These are phyloP conservation scores for Suillus alpinus DNA, from an alignment of 768 basidiomycete species.

Conservation along the genomic window DNA sequence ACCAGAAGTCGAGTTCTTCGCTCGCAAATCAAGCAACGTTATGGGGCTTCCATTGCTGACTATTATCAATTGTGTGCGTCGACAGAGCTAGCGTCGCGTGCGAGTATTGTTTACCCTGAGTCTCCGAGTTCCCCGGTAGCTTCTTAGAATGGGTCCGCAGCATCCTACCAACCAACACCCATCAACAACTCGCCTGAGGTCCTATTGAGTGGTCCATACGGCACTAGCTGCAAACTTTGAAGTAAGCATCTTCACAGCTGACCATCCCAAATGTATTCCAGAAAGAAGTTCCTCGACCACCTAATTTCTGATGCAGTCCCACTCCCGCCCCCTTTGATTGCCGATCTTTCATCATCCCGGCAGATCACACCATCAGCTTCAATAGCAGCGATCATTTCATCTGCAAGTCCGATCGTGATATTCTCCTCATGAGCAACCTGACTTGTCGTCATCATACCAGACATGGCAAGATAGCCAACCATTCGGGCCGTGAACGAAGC, in stretches of 20 bases:
- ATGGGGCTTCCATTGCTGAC: background rate
- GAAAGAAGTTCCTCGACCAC: conserved; percentile 72
- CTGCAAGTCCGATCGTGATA: conserved; percentile 68
- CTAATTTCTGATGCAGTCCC: conserved; percentile 58
- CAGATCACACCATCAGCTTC: conserved; percentile 71
- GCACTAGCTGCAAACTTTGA: background rate
- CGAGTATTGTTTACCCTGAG: too few species aligned
- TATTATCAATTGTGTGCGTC: background rate
- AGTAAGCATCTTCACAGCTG: conserved; percentile 29
- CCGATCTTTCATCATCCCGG: conserved; percentile 61
- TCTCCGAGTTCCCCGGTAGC: background rate
- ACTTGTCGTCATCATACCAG: conserved; percentile 55
- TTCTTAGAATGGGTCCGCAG: background rate
- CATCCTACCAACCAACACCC: background rate
- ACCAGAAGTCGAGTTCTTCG: background rate
- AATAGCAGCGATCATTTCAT: conserved; percentile 74
- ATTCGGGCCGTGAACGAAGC: conserved; percentile 69
- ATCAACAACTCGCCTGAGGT: background rate
- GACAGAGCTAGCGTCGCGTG: background rate
- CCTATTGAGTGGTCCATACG: background rate
- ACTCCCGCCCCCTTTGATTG: conserved; percentile 37
- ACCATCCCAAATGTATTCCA: conserved; percentile 74
- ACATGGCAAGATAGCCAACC: conserved; percentile 47
- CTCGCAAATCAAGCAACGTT: background rate
- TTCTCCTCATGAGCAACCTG: conserved; percentile 72